Percentiles rank a stretch among this genome's conserved stretches.
phyloP scores from a whole-genome alignment of 108 stramenopile species.

The Fragilariopsis cylindrus region DNA sequence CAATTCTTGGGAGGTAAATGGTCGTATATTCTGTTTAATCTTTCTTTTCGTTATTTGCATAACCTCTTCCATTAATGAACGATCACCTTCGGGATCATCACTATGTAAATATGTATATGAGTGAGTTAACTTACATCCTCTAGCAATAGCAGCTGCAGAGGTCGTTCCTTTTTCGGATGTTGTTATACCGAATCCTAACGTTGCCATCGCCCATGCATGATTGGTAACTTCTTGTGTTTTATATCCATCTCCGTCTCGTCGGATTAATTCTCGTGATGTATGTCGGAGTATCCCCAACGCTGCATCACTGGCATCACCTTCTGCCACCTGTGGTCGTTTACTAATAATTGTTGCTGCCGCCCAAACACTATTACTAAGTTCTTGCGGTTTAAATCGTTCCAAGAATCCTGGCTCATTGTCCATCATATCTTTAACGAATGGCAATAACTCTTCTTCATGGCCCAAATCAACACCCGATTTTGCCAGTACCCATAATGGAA shows the following conservation, averaged over 20 bases:
- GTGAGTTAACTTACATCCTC: slow-evolving; percentile 16
- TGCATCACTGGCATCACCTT: slow-evolving; percentile 26
- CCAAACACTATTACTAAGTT: slow-evolving; percentile 73
- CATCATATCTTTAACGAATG: slow-evolving; percentile 58
- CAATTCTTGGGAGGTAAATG: slow-evolving; percentile 72
- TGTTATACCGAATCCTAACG: slow-evolving; percentile 72
- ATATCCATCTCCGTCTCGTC: slow-evolving; percentile 43
- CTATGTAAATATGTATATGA: slow-evolving; percentile 53
- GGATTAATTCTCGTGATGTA: slow-evolving; percentile 44
- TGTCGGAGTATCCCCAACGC: slow-evolving; percentile 60
- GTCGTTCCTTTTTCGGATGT: slow-evolving; percentile 20
- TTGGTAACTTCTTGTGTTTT: slow-evolving; percentile 75
- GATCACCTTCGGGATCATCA: slow-evolving; percentile 58
- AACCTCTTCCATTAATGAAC: slow-evolving; percentile 37
- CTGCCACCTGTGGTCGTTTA: slow-evolving; percentile 29
- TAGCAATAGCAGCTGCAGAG: background rate
- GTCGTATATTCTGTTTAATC: slow-evolving; percentile 43
- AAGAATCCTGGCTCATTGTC: slow-evolving; percentile 54
- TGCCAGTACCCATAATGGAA: slow-evolving; percentile 75
- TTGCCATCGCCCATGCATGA: slow-evolving; percentile 73
- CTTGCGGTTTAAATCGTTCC: slow-evolving; percentile 74
- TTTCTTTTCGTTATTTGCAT: slow-evolving; percentile 44
- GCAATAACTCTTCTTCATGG: slow-evolving; percentile 42
- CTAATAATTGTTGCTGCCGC: slow-evolving; percentile 73
- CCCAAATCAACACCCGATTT: slow-evolving; percentile 55